phyloP scores from a whole-genome alignment of 1,284 basidiomycete genomes.

The Xerocomus minutiporus region DNA sequence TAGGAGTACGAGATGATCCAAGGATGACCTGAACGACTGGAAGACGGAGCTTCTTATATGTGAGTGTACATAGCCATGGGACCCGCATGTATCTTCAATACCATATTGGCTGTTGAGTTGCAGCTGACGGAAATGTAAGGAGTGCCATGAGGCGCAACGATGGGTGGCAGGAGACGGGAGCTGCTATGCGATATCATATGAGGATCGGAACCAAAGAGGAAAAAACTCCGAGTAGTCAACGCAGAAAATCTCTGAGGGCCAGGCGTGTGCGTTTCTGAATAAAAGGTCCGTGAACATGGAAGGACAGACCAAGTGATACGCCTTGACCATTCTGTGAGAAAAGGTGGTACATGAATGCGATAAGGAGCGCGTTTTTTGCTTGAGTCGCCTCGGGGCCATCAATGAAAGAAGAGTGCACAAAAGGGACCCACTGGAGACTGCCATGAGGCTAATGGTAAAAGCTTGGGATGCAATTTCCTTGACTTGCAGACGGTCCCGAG shows the following conservation, averaged over 20 bases:
- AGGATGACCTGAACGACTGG: constrained; percentile 1
- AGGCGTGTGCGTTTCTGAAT: not conserved
- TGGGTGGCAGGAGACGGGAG: constrained; percentile 1
- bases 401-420: not conserved
- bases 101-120: constrained; percentile 3
- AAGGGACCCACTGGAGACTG: not conserved
- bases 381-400: too few relatives aligned
- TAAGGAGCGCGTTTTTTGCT: not conserved
- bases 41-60: constrained; percentile 22
- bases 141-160: constrained; percentile 20
- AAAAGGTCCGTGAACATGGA: too few relatives aligned
- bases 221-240: not conserved
- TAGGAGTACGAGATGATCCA: constrained; percentile 9
- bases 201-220: constrained; percentile 11
- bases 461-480: too few relatives aligned
- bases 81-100: constrained; percentile 4
- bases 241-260: not conserved
- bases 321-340: too few relatives aligned
- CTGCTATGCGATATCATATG: not conserved
- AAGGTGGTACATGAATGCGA: not conserved
- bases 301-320: too few relatives aligned
- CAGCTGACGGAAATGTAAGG: constrained; percentile 23
- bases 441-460: not conserved
- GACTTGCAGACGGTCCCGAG: too few relatives aligned
- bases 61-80: constrained; percentile 10